phyloP scores from a whole-genome alignment of 1,139 yeast genomes.

The Geotrichum restrictum region DNA sequence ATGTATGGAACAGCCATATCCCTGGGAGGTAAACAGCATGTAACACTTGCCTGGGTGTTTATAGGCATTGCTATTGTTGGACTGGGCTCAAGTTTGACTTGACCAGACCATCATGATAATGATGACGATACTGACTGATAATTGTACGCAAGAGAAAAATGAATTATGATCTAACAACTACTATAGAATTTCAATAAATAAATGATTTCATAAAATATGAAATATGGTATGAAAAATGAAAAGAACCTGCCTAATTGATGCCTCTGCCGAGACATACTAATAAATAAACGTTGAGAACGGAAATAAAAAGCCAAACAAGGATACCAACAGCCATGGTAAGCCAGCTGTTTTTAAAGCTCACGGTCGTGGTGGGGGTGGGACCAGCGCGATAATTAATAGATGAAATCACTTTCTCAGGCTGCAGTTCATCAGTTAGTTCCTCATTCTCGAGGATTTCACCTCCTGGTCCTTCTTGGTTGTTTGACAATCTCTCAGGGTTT shows the following conservation, averaged over 20 bases:
- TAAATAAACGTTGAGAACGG: slow-evolving; percentile 64
- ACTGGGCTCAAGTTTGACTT: slow-evolving; percentile 17
- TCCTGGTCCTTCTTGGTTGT: not conserved
- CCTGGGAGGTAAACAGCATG: slow-evolving; percentile 53
- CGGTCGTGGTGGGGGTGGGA: slow-evolving; percentile 41
- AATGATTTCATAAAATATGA: too few species aligned
- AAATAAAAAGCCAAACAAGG: slow-evolving; percentile 59
- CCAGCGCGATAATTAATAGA: not conserved
- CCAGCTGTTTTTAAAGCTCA: slow-evolving; percentile 51
- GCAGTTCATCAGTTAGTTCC: not conserved
- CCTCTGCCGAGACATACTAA: slow-evolving; percentile 54
- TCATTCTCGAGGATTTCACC: not conserved
- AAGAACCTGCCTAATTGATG: not conserved
- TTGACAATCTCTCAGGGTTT: not conserved
- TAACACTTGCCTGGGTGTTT: slow-evolving; percentile 33
- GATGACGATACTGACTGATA: too few species aligned
- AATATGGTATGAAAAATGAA: too few species aligned
- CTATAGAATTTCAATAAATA: too few species aligned
- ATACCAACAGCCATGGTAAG: slow-evolving; percentile 47
- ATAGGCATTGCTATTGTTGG: slow-evolving; percentile 36
- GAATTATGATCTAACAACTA: too few species aligned
- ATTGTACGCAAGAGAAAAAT: too few species aligned
- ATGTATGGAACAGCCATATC: slow-evolving; percentile 77
- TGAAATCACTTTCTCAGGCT: not conserved
- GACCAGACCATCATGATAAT: not conserved